Base-by-base conservation (phyloP, 2,329 filamentous ascomycete species). In the Colletotrichum sp. region DNA sequence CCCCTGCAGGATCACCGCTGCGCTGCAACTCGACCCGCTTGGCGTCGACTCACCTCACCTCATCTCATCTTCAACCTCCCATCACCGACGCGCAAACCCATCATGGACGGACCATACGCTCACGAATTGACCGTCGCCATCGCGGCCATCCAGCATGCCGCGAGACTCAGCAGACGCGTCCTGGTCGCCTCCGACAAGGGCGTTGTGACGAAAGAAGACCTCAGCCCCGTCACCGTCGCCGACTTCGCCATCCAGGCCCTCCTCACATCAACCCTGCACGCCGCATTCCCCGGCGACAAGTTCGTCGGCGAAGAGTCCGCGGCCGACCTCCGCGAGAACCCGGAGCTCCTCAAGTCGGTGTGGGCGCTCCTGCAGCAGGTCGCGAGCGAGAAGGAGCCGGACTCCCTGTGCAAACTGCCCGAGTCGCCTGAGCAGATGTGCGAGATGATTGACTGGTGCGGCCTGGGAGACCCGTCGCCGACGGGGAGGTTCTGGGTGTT, bases 181-280 rank as follows among this genome's bases (percentile, higher is more conserved):
- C 83, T 91, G 60, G 81, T 85, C 1, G 80, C 84, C 4, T 83
- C 85, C 34, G 87, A 90, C 81, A 90, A 90, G 79, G 88, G 87
- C 71, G 84, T 86, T 28, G 81, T 91, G 28, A 84, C 88, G 74
- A 92, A 92, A 77, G 86, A 87, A 59, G 90, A 91, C 80, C 82
- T 90, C 44, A 90, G 87, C 71, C 90, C 90, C 4, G 91, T 92
- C 63, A 92, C 91, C 0, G 85, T 91, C 25, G 91, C 88, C 80
- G 90, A 92, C 81, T 91, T 92, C 78, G 90, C 90, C 70, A 87
- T 91, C 73, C 90, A 92, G 79, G 90, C 89, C 1, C 84, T 92
- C 7, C 85, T 92, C 55, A 88, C 88, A 8, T 83, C 86, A 48
- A 88, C 88, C 3, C 83, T 91, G 73, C 87, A 88, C 69, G 75